Percentiles rank a stretch among this genome's conserved stretches.
Conservation (phyloP, 2,329 filamentous ascomycete species). For the Beauveria scarabaeidicola region DNA sequence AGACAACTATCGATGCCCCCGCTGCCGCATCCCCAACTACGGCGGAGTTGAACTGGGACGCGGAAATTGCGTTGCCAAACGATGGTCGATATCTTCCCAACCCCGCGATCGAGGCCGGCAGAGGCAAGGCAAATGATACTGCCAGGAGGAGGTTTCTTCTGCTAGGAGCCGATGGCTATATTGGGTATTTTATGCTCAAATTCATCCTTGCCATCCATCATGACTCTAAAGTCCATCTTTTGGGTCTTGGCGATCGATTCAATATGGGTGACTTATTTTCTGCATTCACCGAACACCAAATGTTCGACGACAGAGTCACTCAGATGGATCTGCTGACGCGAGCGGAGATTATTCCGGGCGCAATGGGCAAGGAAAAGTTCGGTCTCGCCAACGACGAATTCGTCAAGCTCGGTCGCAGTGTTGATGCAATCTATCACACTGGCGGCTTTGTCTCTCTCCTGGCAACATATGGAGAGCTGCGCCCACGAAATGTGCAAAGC, state of each 20-base stretch:
- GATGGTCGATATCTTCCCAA: background rate
- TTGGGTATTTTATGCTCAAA: conserved; percentile 1
- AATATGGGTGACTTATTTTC: conserved; percentile 9
- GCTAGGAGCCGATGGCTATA: background rate
- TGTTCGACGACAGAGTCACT: conserved; percentile 13
- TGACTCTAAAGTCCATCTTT: background rate
- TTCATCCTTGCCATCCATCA: background rate
- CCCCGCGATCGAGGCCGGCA: background rate
- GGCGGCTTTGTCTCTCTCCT: conserved; percentile 20
- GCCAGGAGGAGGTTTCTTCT: background rate
- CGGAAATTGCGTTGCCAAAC: background rate
- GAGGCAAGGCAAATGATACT: background rate
- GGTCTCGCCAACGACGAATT: conserved; percentile 18
- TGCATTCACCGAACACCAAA: conserved; percentile 16
- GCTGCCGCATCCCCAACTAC: background rate
- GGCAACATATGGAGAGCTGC: conserved; percentile 18
- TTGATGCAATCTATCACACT: conserved; percentile 20
- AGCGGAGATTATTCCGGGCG: conserved; percentile 15
- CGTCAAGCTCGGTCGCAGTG: conserved; percentile 16
- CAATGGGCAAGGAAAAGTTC: conserved; percentile 16
- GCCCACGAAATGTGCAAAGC: conserved; percentile 17
- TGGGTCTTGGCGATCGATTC: background rate
- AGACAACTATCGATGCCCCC: background rate
- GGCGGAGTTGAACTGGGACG: background rate
- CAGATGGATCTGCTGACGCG: conserved; percentile 11